Evolutionary conservation across 345 rosid genomes (phyloP).

Genomic region (Brassica cretica): DNA sequence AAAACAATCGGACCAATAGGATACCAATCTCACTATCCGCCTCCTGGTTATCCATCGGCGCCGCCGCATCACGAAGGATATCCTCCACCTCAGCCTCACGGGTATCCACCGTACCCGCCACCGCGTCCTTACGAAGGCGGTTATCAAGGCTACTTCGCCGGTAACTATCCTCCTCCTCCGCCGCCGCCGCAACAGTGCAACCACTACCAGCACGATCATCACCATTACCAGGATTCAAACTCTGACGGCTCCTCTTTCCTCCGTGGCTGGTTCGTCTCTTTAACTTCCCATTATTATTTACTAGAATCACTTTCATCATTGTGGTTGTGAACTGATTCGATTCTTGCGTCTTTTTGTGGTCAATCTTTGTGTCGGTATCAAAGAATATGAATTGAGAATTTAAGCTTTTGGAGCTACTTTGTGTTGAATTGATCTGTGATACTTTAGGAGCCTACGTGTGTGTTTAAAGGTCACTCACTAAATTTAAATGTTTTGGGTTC

Average conservation of each 20-base stretch:
- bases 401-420: not conserved
- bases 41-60: conserved; percentile 53
- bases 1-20: conserved; percentile 7
- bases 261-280: conserved; percentile 67
- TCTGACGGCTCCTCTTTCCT: conserved; percentile 60
- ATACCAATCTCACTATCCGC: conserved; percentile 28
- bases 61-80: conserved; percentile 43
- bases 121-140: conserved; percentile 60
- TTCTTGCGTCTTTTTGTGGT: not conserved
- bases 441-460: conserved; percentile 15
- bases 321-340: conserved; percentile 9
- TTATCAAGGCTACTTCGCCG: conserved; percentile 68
- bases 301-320: not conserved
- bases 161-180: conserved; percentile 45
- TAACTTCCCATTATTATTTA: not conserved
- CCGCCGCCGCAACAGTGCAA: conserved; percentile 49
- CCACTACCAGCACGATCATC: conserved; percentile 54
- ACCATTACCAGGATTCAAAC: conserved; percentile 49
- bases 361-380: not conserved
- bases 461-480: conserved; percentile 8
- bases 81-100: conserved; percentile 48
- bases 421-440: not conserved
- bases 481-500: not conserved
- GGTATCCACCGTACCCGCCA: conserved; percentile 39
- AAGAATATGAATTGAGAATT: not conserved